phyloP scores from a whole-genome alignment of 768 basidiomycete species.

The Coprinellus micaceus region DNA sequence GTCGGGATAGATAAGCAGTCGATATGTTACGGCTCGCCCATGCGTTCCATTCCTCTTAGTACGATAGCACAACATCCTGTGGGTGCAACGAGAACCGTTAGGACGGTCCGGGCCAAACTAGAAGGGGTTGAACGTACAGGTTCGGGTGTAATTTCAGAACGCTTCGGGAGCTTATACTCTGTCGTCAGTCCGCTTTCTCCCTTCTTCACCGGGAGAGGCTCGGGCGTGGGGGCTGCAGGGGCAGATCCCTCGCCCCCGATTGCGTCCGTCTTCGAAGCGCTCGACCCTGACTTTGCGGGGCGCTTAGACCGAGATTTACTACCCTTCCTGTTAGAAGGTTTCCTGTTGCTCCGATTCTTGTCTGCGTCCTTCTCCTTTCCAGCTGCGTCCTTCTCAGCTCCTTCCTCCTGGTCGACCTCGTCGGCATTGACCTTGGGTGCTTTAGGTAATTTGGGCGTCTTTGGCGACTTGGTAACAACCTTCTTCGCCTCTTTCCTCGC shows the following conservation, averaged over 20 bases:
- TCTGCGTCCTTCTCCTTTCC: not conserved
- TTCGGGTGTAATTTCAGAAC: not conserved
- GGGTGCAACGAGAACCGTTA: too few species aligned
- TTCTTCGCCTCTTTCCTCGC: not conserved
- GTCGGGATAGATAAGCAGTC: too few species aligned
- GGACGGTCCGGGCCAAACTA: not conserved
- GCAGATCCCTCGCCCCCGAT: not conserved
- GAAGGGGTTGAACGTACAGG: not conserved
- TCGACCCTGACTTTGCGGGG: too few species aligned
- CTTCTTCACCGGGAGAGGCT: not conserved
- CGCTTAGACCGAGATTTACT: not conserved
- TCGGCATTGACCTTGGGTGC: not conserved
- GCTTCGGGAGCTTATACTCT: not conserved
- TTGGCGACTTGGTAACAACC: slow-evolving; percentile 1
- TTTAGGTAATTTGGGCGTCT: not conserved
- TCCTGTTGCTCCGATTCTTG: not conserved
- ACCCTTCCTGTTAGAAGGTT: not conserved
- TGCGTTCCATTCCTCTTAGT: too few species aligned
- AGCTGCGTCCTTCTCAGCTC: not conserved
- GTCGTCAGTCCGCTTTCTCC: not conserved
- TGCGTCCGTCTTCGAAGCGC: not conserved
- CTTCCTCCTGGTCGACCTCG: not conserved
- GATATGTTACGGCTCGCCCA: too few species aligned
- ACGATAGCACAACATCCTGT: too few species aligned
- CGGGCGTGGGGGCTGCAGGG: not conserved